These are phyloP conservation scores for Gossypium stocksii DNA, from an alignment of 345 rosid genomes.

Conservation along the genomic window DNA sequence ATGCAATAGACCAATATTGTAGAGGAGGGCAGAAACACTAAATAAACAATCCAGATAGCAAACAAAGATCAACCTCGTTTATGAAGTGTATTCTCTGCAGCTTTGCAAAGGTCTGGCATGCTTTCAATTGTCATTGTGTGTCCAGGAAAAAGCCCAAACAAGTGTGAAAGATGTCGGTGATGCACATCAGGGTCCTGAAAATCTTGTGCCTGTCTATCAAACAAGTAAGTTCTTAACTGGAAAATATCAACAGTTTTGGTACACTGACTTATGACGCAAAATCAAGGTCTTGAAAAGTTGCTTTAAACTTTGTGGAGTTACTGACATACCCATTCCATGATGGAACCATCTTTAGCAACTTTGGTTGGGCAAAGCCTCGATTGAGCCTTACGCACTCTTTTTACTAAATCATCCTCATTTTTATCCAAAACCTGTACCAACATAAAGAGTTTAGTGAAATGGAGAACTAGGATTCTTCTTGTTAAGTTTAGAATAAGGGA, in stretches of 20 bases:
- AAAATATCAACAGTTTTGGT: not conserved
- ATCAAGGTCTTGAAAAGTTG: not conserved
- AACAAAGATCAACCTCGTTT: conserved; percentile 59
- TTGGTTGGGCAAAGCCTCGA: conserved; percentile 65
- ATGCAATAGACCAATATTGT: not conserved
- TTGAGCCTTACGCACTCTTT: conserved; percentile 51
- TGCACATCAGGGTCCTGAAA: conserved; percentile 77
- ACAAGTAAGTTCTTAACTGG: conserved; percentile 1
- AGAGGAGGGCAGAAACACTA: not conserved
- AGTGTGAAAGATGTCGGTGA: conserved; percentile 85
- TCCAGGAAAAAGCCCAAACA: conserved; percentile 92
- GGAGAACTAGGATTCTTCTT: not conserved
- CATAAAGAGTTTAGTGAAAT: conserved; percentile 11
- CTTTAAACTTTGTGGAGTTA: conserved; percentile 3
- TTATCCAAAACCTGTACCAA: conserved; percentile 55
- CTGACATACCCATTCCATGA: conserved; percentile 82
- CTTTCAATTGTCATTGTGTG: conserved; percentile 64
- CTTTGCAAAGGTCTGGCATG: conserved; percentile 69
- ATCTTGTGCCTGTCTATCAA: conserved; percentile 51
- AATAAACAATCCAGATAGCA: not conserved
- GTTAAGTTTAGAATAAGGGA: conserved; percentile 4
- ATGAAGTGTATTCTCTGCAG: conserved; percentile 60
- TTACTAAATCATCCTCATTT: conserved; percentile 46
- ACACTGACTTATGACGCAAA: conserved; percentile 2
- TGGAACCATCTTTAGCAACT: conserved; percentile 74